These are phyloP conservation scores for Erucastrum elatum DNA, from an alignment of 345 rosid genomes.

Conservation along the genomic window DNA sequence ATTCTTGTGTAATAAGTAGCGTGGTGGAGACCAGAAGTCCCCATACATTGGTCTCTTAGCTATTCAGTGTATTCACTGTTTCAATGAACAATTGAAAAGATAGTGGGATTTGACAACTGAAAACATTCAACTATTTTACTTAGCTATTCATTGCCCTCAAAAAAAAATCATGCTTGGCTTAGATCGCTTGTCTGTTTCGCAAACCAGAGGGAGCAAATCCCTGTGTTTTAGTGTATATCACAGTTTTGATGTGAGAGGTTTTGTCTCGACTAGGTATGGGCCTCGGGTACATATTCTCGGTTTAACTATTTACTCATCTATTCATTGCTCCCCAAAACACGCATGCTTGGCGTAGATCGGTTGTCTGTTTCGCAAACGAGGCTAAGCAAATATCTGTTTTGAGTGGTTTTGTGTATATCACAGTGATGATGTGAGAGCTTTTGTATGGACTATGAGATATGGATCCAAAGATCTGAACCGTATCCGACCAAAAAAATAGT, in stretches of 20 bases:
- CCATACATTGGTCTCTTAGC: conserved; percentile 7
- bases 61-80: conserved; percentile 24
- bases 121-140: conserved; percentile 24
- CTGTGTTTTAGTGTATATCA: conserved; percentile 27
- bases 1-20: conserved; percentile 24
- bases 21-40: conserved; percentile 35
- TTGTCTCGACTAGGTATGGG: conserved; percentile 18
- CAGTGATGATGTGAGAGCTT: background rate
- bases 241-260: conserved; percentile 28
- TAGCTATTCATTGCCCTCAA: background rate
- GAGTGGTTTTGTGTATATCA: background rate
- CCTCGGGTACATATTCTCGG: background rate
- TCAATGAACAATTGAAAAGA: conserved; percentile 35
- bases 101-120: conserved; percentile 39
- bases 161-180: conserved; percentile 3
- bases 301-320: background rate
- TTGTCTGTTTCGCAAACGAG: background rate
- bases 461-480: background rate
- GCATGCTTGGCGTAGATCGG: background rate
- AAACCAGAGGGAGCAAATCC: conserved; percentile 30
- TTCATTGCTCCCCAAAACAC: background rate
- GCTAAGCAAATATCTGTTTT: background rate
- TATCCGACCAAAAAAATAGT: background rate
- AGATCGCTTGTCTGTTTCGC: conserved; percentile 20
- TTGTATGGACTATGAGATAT: background rate